Base-by-base conservation (phyloP, 2,329 filamentous ascomycete genomes). In the Cladophialophora immunda region DNA sequence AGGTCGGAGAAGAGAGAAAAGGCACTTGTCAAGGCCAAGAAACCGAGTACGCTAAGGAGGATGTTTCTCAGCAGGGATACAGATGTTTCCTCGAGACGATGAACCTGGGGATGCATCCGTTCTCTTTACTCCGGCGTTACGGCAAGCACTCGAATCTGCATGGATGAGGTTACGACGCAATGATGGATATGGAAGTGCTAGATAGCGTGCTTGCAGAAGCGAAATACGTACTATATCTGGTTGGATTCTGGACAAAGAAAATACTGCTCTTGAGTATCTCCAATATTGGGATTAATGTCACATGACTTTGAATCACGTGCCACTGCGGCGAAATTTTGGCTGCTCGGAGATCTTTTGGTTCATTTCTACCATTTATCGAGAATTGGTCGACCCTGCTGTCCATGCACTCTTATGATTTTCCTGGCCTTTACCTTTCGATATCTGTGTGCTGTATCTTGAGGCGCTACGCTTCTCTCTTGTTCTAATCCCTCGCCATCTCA, bases 11-110 rank as follows among this genome's bases (percentile, higher is more conserved):
- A 64, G 34, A 65, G 58, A 53, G 71, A 72, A 32, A 72, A 70
- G 58, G 66, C 62, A 6, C 25, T 72, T n/a, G 62, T 73, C 32
- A 73, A 71, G 56, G 64, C 71, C 32, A 80, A 80, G 70, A 79
- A 78, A 19, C 77, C 79, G 13, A 81, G 79, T 66, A 68, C 73
- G 15, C 60, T 73, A 66, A 65, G 72, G 32, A 62, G 70, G 58
- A 71, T 75, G 65, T 71, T 76, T 58, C 47, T 27, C 9, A 67
- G 59, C 52, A 70, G 52, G 41, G 62, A 69, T 19, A 41, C 59
- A 41, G 68, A 69, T 9, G 29, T 61, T 5, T 67, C 59, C 30
- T 62, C 58, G 5, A 59, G 58, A 30, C 58, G 64, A 52, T 68
- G 64, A 68, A 29, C 47, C 17, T 34, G 36, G 38, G n/a, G 32